A percentile compares a stretch with the other conserved stretches of the same genome.
phyloP scores from a whole-genome alignment of 129 eudicot genomes.

The Heracleum sosnowskyi region DNA sequence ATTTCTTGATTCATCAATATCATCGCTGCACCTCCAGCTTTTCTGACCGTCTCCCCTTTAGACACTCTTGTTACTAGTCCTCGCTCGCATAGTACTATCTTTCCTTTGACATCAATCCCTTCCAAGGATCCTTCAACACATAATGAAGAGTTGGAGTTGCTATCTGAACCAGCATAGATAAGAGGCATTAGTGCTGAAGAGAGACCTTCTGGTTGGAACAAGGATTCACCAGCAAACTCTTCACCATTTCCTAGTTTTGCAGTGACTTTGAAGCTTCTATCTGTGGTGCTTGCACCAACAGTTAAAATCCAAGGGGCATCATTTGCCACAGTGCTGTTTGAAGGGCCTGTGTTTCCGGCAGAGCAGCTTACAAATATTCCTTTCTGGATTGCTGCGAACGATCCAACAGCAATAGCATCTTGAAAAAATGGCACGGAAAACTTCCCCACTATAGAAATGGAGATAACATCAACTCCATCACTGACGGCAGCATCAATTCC shows the following conservation, averaged over 20 bases:
- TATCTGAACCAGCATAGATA: slow-evolving; percentile 38
- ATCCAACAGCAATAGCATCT: slow-evolving; percentile 35
- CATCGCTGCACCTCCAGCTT: slow-evolving; percentile 70
- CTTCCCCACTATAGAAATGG: slow-evolving; percentile 46
- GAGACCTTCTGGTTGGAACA: slow-evolving; percentile 52
- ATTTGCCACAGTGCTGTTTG: slow-evolving; percentile 27
- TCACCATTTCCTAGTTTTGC: slow-evolving; percentile 40
- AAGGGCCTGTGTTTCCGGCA: slow-evolving; percentile 54
- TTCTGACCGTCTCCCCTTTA: slow-evolving; percentile 41
- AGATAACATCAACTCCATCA: slow-evolving; percentile 60
- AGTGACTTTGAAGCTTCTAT: slow-evolving; percentile 39
- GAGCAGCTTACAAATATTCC: slow-evolving; percentile 68
- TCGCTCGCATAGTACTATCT: slow-evolving; percentile 40
- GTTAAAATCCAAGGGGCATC: slow-evolving; percentile 82
- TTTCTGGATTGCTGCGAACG: slow-evolving; percentile 44
- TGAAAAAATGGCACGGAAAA: slow-evolving; percentile 20
- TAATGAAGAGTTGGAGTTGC: slow-evolving; percentile 13
- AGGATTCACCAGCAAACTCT: slow-evolving; percentile 38
- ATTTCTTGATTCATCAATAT: slow-evolving; percentile 33
- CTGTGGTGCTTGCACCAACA: slow-evolving; percentile 67
- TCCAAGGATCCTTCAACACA: slow-evolving; percentile 37
- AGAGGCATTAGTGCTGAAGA: slow-evolving; percentile 35
- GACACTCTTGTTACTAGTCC: slow-evolving; percentile 28
- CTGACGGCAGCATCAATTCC: slow-evolving; percentile 52
- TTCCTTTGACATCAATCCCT: slow-evolving; percentile 41